These are phyloP conservation scores for Krasilnikovozyma curviuscula DNA, from an alignment of 768 basidiomycete species.

Conservation along the genomic window DNA sequence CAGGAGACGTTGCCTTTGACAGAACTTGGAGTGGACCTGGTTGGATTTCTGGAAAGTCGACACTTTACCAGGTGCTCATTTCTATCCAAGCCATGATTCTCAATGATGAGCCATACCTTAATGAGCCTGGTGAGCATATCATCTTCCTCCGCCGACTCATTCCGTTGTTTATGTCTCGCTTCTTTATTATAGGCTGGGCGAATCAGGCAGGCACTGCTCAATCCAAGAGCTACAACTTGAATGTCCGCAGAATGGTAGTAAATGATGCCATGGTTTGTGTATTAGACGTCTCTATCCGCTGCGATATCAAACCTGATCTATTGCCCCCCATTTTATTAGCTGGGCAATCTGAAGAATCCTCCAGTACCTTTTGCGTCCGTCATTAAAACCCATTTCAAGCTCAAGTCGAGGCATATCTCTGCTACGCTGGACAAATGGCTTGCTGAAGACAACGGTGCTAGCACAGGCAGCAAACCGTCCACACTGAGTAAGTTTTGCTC, in stretches of 20 bases:
- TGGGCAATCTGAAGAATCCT: slow-evolving; percentile 48
- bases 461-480: too few species aligned
- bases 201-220: not conserved
- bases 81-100: slow-evolving; percentile 55
- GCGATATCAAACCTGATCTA: slow-evolving; percentile 20
- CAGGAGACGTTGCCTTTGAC: not conserved
- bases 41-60: slow-evolving; percentile 78
- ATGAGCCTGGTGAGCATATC: slow-evolving; percentile 73
- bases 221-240: slow-evolving; percentile 34
- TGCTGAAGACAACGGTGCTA: slow-evolving; percentile 6
- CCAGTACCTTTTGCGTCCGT: slow-evolving; percentile 38
- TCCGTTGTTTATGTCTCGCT: not conserved
- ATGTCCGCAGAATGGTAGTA: slow-evolving; percentile 80
- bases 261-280: slow-evolving; percentile 41
- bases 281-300: not conserved
- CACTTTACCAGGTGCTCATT: slow-evolving; percentile 44
- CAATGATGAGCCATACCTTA: slow-evolving; percentile 80
- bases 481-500: too few species aligned
- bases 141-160: not conserved
- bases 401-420: slow-evolving; percentile 53
- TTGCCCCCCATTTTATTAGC: slow-evolving; percentile 11
- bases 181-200: not conserved
- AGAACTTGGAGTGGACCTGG: slow-evolving; percentile 46
- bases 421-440: slow-evolving; percentile 67
- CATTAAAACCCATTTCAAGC: slow-evolving; percentile 72